These are phyloP conservation scores for Trametes maxima DNA, from an alignment of 768 basidiomycete genomes.

Conservation along the genomic window DNA sequence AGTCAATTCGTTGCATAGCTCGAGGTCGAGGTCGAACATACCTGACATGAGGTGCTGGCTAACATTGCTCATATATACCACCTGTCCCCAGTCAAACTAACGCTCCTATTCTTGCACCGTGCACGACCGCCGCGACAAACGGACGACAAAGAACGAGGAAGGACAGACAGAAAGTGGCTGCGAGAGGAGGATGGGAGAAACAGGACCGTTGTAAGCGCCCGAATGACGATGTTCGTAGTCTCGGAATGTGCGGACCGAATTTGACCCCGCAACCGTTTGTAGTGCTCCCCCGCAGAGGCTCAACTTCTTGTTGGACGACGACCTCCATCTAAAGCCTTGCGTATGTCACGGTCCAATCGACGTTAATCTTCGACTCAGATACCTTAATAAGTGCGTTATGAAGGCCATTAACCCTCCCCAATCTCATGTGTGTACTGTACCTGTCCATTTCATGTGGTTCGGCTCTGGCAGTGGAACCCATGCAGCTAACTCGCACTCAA, in stretches of 20 bases:
- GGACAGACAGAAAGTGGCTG: not conserved
- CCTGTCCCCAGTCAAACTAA: not conserved
- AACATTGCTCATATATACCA: conserved; percentile 60
- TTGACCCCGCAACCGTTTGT: too few species aligned
- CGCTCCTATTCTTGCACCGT: not conserved
- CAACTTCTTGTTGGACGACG: too few species aligned
- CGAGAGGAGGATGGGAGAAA: not conserved
- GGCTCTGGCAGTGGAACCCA: too few species aligned
- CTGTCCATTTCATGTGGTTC: too few species aligned
- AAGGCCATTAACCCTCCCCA: too few species aligned
- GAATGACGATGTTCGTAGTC: not conserved
- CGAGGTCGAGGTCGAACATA: conserved; percentile 27
- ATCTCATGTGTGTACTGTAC: too few species aligned
- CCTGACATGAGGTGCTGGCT: conserved; percentile 68
- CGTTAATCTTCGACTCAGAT: too few species aligned
- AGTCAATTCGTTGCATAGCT: not conserved
- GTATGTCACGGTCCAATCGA: too few species aligned
- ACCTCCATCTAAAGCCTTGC: too few species aligned
- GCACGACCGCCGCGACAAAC: not conserved
- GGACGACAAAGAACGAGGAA: not conserved
- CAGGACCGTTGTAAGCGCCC: not conserved
- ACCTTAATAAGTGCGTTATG: too few species aligned
- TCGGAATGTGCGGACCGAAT: not conserved
- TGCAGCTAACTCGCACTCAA: too few species aligned
- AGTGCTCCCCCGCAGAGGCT: too few species aligned